phyloP scores from a whole-genome alignment of 106 monocot genomes.

The Dendrobium huoshanense region DNA sequence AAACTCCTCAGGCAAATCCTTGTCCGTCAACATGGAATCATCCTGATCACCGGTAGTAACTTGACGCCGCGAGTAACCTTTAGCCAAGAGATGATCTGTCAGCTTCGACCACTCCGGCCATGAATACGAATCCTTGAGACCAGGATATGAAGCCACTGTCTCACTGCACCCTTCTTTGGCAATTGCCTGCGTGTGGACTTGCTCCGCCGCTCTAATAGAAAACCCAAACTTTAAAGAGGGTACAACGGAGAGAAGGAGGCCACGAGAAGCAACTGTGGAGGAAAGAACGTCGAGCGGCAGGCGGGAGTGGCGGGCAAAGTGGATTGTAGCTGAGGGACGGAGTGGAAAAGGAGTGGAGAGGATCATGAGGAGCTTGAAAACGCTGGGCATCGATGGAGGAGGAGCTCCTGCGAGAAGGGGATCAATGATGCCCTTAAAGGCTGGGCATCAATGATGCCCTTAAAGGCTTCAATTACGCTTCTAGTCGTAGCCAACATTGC shows the following conservation, averaged over 20 bases:
- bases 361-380: slow-evolving; percentile 50
- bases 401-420: background rate
- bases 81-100: slow-evolving; percentile 36
- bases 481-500: no score
- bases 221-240: slow-evolving; percentile 1
- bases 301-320: slow-evolving; percentile 20
- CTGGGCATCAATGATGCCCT: no score
- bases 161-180: background rate
- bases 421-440: no score
- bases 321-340: slow-evolving; percentile 24
- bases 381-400: slow-evolving; percentile 39
- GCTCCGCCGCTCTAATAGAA: slow-evolving; percentile 6
- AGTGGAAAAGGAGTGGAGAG: slow-evolving; percentile 45
- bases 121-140: background rate
- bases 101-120: slow-evolving; percentile 77
- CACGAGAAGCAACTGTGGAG: slow-evolving; percentile 1
- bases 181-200: slow-evolving; percentile 16
- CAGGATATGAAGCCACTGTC: background rate
- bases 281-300: slow-evolving; percentile 2
- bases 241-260: background rate
- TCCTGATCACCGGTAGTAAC: slow-evolving; percentile 10
- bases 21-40: slow-evolving; percentile 20
- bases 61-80: slow-evolving; percentile 16
- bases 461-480: no score
- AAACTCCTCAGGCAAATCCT: slow-evolving; percentile 44